Base-by-base conservation (phyloP, 768 basidiomycete species). In the Leucocoprinus birnbaumii region DNA sequence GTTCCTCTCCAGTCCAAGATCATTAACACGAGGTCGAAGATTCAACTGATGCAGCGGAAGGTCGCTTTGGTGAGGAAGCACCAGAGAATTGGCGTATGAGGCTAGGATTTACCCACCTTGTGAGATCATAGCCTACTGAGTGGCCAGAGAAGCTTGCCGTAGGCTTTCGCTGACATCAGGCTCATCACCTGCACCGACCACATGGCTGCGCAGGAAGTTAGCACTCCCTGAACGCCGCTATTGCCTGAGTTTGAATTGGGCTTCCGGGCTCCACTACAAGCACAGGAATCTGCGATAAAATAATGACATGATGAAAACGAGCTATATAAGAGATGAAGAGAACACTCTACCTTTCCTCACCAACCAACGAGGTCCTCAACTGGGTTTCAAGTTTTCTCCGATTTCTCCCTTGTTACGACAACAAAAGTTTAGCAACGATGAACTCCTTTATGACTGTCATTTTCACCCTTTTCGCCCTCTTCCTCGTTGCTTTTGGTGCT, bases 401-500 rank as follows among this genome's bases (percentile, higher is more conserved):
- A 11, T 7, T 34, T 18, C 11, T 24, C 25, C 19, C 31, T 34
- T 11, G 21, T n/a, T 16, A 22, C 22, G 22, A 45, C 8, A 10
- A 10, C 19, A 43, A 55, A 49, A 14, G 14, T 38, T 10, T 25
- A 49, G 24, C 38, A 21, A 49, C 46, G 13, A 55, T 55, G 54
- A 55, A 49, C 40, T 19, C 47, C 53, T 51, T 64, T 51, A 53
- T 59, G 38, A 58, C 64, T 13, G 47, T 63, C 48, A 25, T 66
- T 57, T 59, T 70, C 59, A 34, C 62, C 47, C 40, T 67, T 50
- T 44, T 66, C 58, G 49, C 67, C 27, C 58, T 68, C 61, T 38
- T 63, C 45, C 61, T 64, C 35, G 55, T 66, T 58, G 63, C 58
- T 41, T 55, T 60, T 51, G 63, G 63, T 51, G 66, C 64, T 27